phyloP scores from a whole-genome alignment of 768 basidiomycete species.

The Panaeolus cyanescens region DNA sequence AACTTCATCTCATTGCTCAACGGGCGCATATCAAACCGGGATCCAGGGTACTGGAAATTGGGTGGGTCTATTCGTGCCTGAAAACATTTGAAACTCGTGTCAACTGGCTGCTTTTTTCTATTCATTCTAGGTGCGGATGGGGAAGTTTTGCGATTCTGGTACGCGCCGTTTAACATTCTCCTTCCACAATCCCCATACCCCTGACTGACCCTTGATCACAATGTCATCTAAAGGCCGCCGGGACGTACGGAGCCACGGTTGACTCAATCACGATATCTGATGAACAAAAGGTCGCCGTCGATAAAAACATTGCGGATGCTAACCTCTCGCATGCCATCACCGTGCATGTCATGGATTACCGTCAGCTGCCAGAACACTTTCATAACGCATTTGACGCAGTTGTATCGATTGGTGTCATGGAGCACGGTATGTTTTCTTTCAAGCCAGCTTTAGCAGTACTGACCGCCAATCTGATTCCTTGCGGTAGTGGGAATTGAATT shows the following conservation, averaged over 20 bases:
- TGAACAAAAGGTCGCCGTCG: constrained; percentile 9
- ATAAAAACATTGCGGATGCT: constrained; percentile 10
- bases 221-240: no score
- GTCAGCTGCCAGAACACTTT: constrained; percentile 10
- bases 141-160: constrained; percentile 15
- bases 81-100: no score
- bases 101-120: not conserved
- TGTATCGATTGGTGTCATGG: constrained; percentile 14
- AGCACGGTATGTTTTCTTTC: constrained; percentile 8
- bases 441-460: no score
- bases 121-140: constrained; percentile 14
- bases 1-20: constrained; percentile 9
- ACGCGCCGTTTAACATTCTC: no score
- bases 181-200: no score
- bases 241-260: constrained; percentile 12
- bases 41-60: constrained; percentile 12
- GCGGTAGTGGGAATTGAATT: constrained; percentile 10
- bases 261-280: constrained; percentile 11
- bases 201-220: no score
- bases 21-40: constrained; percentile 10
- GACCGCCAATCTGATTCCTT: not conserved
- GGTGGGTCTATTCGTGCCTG: not conserved
- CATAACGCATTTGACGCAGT: constrained; percentile 14
- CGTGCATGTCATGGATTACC: constrained; percentile 14
- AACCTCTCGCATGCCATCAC: constrained; percentile 12